Conservation (phyloP, 73 alveolate genomes). For the Blepharisma japonicum region DNA sequence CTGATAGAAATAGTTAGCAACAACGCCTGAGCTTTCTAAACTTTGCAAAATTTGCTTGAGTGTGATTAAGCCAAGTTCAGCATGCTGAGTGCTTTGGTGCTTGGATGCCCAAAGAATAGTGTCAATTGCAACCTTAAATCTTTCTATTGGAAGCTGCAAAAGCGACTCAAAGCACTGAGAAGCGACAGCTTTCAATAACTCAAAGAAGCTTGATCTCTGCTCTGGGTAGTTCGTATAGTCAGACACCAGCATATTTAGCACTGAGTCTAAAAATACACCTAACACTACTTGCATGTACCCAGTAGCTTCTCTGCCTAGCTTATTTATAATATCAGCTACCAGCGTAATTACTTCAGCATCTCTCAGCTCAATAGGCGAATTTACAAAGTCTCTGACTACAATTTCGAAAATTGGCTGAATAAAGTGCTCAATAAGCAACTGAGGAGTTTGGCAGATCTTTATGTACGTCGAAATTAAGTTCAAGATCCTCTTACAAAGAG, state of each 20-base stretch:
- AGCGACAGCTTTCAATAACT: slow-evolving; percentile 75
- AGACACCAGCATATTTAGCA: slow-evolving; percentile 79
- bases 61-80: slow-evolving; percentile 91
- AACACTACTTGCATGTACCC: slow-evolving; percentile 75
- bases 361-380: slow-evolving; percentile 77
- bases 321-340: slow-evolving; percentile 78
- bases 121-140: slow-evolving; percentile 83
- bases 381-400: slow-evolving; percentile 80
- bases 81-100: slow-evolving; percentile 82
- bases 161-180: slow-evolving; percentile 73
- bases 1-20: slow-evolving; percentile 50
- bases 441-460: slow-evolving; percentile 36
- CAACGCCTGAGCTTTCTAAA: slow-evolving; percentile 45
- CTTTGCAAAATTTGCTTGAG: slow-evolving; percentile 62
- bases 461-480: slow-evolving; percentile 61
- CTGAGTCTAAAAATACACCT: slow-evolving; percentile 67
- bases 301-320: slow-evolving; percentile 60
- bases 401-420: slow-evolving; percentile 49
- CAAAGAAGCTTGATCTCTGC: slow-evolving; percentile 87
- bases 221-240: slow-evolving; percentile 93
- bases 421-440: slow-evolving; percentile 31
- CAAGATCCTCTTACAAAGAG: slow-evolving; percentile 72
- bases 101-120: slow-evolving; percentile 94
- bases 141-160: slow-evolving; percentile 72
- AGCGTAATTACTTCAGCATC: slow-evolving; percentile 93